phyloP scores from a whole-genome alignment of 345 rosid genomes.

The Arabis hirsuta region DNA sequence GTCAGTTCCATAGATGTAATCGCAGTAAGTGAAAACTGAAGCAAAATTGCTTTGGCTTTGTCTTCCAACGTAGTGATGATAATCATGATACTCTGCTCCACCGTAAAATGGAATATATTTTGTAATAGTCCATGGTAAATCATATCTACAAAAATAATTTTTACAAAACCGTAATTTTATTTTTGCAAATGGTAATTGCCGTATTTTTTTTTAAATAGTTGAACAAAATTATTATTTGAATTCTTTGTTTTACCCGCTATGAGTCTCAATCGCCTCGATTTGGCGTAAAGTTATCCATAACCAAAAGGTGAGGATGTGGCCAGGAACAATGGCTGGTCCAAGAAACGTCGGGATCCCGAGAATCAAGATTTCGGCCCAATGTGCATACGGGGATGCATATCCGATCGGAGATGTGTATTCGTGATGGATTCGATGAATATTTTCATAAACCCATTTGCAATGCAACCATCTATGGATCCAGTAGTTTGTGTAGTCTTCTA shows the following conservation, averaged over 20 bases:
- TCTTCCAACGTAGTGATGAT: slow-evolving; percentile 87
- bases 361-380: slow-evolving; percentile 79
- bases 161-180: neutral
- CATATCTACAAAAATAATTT: slow-evolving; percentile 55
- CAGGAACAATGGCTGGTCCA: slow-evolving; percentile 82
- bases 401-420: slow-evolving; percentile 74
- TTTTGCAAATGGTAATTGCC: neutral
- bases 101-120: slow-evolving; percentile 82
- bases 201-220: too few relatives aligned
- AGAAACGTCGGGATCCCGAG: slow-evolving; percentile 84
- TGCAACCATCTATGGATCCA: slow-evolving; percentile 83
- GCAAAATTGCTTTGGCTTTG: slow-evolving; percentile 92
- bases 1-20: slow-evolving; percentile 79
- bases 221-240: neutral
- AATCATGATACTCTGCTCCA: slow-evolving; percentile 88
- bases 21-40: slow-evolving; percentile 88
- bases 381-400: slow-evolving; percentile 77
- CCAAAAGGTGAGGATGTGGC: slow-evolving; percentile 81
- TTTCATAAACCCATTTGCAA: slow-evolving; percentile 74
- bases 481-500: slow-evolving; percentile 81
- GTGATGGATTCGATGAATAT: slow-evolving; percentile 75
- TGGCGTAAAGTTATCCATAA: slow-evolving; percentile 78
- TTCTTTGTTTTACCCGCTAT: slow-evolving; percentile 64
- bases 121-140: slow-evolving; percentile 69
- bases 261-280: slow-evolving; percentile 81